phyloP scores from a whole-genome alignment of 2,329 filamentous ascomycete genomes.

The Diaporthe eres region DNA sequence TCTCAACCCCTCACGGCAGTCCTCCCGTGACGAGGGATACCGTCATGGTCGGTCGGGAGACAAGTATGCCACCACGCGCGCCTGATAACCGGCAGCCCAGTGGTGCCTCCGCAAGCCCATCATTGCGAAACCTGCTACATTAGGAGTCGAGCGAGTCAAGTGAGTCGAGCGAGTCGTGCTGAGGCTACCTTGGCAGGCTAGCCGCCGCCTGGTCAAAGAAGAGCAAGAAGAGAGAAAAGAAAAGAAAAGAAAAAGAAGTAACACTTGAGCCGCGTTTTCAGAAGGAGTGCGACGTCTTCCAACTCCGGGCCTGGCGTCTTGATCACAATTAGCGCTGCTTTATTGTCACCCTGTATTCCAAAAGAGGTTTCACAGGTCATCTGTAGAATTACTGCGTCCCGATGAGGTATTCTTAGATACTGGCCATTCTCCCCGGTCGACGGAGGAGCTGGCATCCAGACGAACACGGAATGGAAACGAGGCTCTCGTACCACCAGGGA shows the following conservation, averaged over 20 bases:
- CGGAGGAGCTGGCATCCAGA: not conserved
- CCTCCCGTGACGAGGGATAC: slow-evolving; percentile 61
- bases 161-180: not conserved
- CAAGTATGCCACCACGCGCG: slow-evolving; percentile 50
- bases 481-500: not conserved
- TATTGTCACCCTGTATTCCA: slow-evolving; percentile 11
- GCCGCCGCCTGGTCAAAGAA: not conserved
- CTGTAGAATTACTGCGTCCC: slow-evolving; percentile 31
- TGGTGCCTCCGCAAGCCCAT: slow-evolving; percentile 84
- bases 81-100: slow-evolving; percentile 63
- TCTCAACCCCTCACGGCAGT: slow-evolving; percentile 60
- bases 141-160: slow-evolving; percentile 52
- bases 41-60: slow-evolving; percentile 50
- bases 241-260: not conserved
- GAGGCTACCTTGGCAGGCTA: not conserved
- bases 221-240: not conserved
- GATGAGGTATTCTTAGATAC: slow-evolving; percentile 21
- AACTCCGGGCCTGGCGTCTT: not conserved
- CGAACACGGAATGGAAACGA: not conserved
- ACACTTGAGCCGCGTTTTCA: not conserved
- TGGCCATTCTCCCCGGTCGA: not conserved
- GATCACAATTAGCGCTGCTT: slow-evolving; percentile 3
- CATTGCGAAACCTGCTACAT: slow-evolving; percentile 80
- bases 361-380: slow-evolving; percentile 4
- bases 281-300: not conserved